Evolutionary conservation across 164 flowering plant species (phyloP).

Genomic region (Annona squamosa): DNA sequence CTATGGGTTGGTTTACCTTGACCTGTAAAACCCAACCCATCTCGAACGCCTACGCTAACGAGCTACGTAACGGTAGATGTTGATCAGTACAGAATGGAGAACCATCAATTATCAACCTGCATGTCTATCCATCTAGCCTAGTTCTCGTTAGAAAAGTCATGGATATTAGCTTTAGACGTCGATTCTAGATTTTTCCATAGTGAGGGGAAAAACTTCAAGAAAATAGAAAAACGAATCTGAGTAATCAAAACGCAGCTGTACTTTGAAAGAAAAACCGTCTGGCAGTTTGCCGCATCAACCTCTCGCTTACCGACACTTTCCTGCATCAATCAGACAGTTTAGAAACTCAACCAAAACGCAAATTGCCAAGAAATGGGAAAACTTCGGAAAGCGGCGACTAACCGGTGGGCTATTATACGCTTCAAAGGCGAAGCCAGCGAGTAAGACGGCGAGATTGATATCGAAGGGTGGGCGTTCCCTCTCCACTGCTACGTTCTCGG

Average conservation of each 20-base stretch:
- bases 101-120: no score
- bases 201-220: background rate
- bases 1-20: no score
- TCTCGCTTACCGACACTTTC: slow-evolving; percentile 61
- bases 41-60: no score
- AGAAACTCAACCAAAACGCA: background rate
- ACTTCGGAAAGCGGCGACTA: background rate
- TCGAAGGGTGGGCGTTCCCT: slow-evolving; percentile 65
- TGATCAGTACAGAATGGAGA: no score
- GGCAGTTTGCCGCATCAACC: slow-evolving; percentile 74
- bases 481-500: slow-evolving; percentile 18
- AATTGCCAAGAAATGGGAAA: background rate
- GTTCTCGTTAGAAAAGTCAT: no score
- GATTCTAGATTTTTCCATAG: background rate
- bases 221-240: background rate
- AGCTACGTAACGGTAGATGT: no score
- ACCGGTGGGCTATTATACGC: slow-evolving; percentile 84
- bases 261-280: slow-evolving; percentile 84
- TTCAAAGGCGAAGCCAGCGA: slow-evolving; percentile 96
- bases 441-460: slow-evolving; percentile 84
- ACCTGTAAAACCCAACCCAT: no score
- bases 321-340: slow-evolving; percentile 21
- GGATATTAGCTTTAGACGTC: background rate
- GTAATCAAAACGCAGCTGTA: slow-evolving; percentile 25
- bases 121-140: no score